Evolutionary conservation across 257 asterid genomes (phyloP).

Genomic region (Fraxinus excelsior): DNA sequence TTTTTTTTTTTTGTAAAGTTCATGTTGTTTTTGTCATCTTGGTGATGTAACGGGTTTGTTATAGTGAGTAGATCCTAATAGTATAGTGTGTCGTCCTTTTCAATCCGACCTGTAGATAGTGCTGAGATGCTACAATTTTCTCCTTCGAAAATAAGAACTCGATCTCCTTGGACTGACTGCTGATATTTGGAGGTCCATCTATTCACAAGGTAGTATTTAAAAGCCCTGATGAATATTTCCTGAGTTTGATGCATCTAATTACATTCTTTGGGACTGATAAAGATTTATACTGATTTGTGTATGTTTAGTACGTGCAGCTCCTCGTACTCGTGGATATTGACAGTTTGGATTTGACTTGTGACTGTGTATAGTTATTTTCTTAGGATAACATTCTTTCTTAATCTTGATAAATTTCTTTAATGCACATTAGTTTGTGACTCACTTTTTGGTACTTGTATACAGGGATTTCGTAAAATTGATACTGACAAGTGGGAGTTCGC

Average conservation of each 20-base stretch:
- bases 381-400: slow-evolving; percentile 9
- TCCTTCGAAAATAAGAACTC: slow-evolving; percentile 27
- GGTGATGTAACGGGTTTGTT: slow-evolving; percentile 26
- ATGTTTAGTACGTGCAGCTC: slow-evolving; percentile 35
- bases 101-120: slow-evolving; percentile 24
- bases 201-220: slow-evolving; percentile 56
- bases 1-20: slow-evolving; percentile 10
- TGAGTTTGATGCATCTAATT: background rate
- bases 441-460: slow-evolving; percentile 19
- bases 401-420: slow-evolving; percentile 2
- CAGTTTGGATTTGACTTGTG: slow-evolving; percentile 26
- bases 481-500: slow-evolving; percentile 87
- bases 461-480: slow-evolving; percentile 85
- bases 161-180: slow-evolving; percentile 30
- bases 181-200: slow-evolving; percentile 53
- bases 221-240: slow-evolving; percentile 34
- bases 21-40: slow-evolving; percentile 25
- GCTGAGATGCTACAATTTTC: slow-evolving; percentile 35
- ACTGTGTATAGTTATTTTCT: slow-evolving; percentile 10
- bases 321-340: slow-evolving; percentile 28
- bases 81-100: background rate
- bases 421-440: slow-evolving; percentile 13
- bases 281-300: slow-evolving; percentile 29
- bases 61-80: slow-evolving; percentile 18
- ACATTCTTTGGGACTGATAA: slow-evolving; percentile 13